Percentiles rank a stretch among this genome's conserved stretches.
Conservation (phyloP, 2,329 filamentous ascomycete genomes). For the Diplodia scrobiculata region DNA sequence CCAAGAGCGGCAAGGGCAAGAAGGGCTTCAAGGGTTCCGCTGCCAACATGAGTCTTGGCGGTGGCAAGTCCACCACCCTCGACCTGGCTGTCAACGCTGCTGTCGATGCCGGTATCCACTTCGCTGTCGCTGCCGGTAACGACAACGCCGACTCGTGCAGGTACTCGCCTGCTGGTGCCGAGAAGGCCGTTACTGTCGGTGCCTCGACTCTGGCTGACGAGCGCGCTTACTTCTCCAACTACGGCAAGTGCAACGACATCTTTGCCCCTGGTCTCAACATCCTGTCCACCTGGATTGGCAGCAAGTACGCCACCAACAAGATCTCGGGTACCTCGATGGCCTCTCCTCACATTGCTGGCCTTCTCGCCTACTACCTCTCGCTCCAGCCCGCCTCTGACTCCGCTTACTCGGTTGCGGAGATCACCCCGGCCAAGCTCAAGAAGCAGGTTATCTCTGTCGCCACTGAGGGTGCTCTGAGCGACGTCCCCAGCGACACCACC, state of each 20-base stretch:
- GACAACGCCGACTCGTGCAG: constrained; percentile 99
- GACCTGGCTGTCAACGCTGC: constrained; percentile 93
- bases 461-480: constrained; percentile 74
- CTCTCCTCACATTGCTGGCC: constrained; percentile 93
- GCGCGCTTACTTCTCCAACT: constrained; percentile 99
- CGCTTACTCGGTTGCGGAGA: constrained; percentile 82
- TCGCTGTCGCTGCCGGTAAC: constrained; percentile 96
- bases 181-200: constrained; percentile 91
- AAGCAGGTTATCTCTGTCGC: constrained; percentile 79
- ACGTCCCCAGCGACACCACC: constrained; percentile 81
- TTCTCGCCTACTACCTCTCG: constrained; percentile 96
- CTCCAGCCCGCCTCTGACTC: constrained; percentile 90
- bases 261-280: constrained; percentile 98
- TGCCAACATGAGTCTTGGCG: constrained; percentile 99
- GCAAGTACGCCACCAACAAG: constrained; percentile 94
- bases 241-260: constrained; percentile 98
- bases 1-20: constrained; percentile 81
- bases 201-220: constrained; percentile 90
- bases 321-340: constrained; percentile 99
- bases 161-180: constrained; percentile 93
- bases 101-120: constrained; percentile 89
- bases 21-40: constrained; percentile 99
- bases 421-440: constrained; percentile 95
- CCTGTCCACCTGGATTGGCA: constrained; percentile 96
- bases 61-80: constrained; percentile 91